Percentiles rank a stretch among this genome's conserved stretches.
Conservation (phyloP, 78 protist genomes). For the Chrysochromulina parva region DNA sequence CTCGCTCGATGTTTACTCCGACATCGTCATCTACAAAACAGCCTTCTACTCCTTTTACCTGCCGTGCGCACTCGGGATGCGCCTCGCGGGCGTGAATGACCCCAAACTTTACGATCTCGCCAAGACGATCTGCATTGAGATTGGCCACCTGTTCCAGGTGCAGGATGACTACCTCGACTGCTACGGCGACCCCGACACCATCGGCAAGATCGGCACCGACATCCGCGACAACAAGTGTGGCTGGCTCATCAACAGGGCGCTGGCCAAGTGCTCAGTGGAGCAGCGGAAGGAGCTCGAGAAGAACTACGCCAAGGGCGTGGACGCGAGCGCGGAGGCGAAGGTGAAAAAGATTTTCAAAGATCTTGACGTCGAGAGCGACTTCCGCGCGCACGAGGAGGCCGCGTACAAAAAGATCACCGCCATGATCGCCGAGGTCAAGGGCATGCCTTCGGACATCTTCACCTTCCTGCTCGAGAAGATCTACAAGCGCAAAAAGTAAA, state of each 20-base stretch:
- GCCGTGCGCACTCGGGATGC: conserved; percentile 90
- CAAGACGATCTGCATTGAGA: conserved; percentile 43
- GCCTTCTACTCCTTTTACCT: conserved; percentile 96
- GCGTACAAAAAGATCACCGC: background rate
- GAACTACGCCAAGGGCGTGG: conserved; percentile 59
- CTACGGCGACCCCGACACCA: conserved; percentile 88
- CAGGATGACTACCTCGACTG: conserved; percentile 98
- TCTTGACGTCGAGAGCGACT: background rate
- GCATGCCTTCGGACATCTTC: conserved; percentile 27
- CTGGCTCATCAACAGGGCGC: conserved; percentile 82
- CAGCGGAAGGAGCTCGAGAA: conserved; percentile 70
- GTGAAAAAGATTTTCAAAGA: conserved; percentile 46
- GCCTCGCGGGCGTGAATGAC: conserved; percentile 68
- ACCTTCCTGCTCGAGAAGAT: background rate
- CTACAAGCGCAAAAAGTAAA: conserved; percentile 12
- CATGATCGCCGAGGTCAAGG: background rate
- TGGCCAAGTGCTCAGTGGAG: conserved; percentile 54
- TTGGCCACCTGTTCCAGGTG: conserved; percentile 93
- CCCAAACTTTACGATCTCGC: background rate
- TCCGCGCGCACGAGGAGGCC: conserved; percentile 47
- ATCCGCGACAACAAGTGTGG: conserved; percentile 95
- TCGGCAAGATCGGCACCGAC: conserved; percentile 97
- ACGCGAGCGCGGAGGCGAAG: background rate
- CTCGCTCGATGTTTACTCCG: background rate
- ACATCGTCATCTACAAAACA: conserved; percentile 95